Evolutionary conservation across 768 basidiomycete species (phyloP).

Genomic region (Amanita molliuscula): DNA sequence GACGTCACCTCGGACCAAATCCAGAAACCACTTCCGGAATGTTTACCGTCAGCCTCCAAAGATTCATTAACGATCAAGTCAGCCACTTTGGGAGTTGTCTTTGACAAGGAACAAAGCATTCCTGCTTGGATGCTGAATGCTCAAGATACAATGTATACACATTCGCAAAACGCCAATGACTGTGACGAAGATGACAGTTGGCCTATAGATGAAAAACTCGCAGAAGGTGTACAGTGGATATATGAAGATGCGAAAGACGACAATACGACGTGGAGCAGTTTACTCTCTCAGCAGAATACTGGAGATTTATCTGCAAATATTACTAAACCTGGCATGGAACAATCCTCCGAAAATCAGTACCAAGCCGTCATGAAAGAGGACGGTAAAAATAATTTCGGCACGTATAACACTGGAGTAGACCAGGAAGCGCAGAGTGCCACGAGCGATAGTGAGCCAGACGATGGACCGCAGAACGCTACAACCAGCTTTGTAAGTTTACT

Average conservation of each 20-base stretch:
- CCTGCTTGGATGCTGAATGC: slow-evolving; percentile 49
- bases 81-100: slow-evolving; percentile 41
- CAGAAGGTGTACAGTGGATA: slow-evolving; percentile 49
- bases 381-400: slow-evolving; percentile 15
- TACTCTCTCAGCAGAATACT: slow-evolving; percentile 34
- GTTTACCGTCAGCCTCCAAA: background rate
- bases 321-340: slow-evolving; percentile 11
- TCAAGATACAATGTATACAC: slow-evolving; percentile 48
- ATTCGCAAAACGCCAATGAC: background rate
- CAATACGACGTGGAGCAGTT: slow-evolving; percentile 68
- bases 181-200: slow-evolving; percentile 63
- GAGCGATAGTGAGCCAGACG: slow-evolving; percentile 29
- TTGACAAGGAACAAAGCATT: slow-evolving; percentile 33
- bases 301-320: slow-evolving; percentile 14
- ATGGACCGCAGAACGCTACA: slow-evolving; percentile 26
- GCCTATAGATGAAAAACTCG: slow-evolving; percentile 60
- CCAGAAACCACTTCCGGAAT: background rate
- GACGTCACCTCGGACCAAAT: slow-evolving; percentile 16
- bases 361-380: slow-evolving; percentile 1
- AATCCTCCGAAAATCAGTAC: slow-evolving; percentile 3
- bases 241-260: slow-evolving; percentile 52
- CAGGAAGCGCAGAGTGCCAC: slow-evolving; percentile 24
- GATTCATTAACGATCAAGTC: slow-evolving; percentile 33
- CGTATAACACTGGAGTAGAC: slow-evolving; percentile 29
- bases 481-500: slow-evolving; percentile 25